phyloP scores from a whole-genome alignment of 139 green algal species.

The Coelastrella sp. region DNA sequence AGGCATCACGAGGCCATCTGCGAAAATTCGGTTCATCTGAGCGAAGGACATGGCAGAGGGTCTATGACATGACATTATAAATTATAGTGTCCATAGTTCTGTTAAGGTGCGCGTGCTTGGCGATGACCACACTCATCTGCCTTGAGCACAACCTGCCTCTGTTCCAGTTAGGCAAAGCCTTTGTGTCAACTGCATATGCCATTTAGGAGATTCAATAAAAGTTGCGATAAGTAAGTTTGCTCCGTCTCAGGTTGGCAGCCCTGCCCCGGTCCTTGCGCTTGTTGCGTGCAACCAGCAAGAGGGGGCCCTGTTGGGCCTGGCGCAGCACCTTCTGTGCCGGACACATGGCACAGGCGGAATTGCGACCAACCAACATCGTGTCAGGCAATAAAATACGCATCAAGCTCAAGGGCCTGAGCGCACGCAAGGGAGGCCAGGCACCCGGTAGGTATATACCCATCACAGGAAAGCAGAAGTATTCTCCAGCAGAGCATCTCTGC shows the following conservation, averaged over 20 bases:
- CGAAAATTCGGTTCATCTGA: background rate
- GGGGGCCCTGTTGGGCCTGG: background rate
- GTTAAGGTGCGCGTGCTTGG: background rate
- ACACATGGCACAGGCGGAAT: conserved; percentile 6
- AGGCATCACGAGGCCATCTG: background rate
- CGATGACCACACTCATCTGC: background rate
- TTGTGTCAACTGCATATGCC: background rate
- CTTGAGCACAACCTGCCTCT: background rate
- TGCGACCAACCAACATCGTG: background rate
- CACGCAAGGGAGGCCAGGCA: background rate
- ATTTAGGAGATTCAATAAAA: background rate
- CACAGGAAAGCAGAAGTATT: too few species aligned
- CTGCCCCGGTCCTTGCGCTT: background rate
- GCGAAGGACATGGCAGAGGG: background rate
- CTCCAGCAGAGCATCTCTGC: background rate
- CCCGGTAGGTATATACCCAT: background rate
- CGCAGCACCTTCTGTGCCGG: background rate
- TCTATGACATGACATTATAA: background rate
- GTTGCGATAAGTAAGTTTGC: too few species aligned
- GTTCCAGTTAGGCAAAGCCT: background rate
- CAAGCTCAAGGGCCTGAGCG: conserved; percentile 6
- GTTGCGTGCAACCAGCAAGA: background rate
- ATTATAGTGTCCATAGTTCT: background rate
- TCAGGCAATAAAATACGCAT: background rate
- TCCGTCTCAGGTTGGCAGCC: background rate